Evolutionary conservation across 225 moss, liverwort and hornwort genomes (phyloP).

Genomic region (Straminergon stramineum): DNA sequence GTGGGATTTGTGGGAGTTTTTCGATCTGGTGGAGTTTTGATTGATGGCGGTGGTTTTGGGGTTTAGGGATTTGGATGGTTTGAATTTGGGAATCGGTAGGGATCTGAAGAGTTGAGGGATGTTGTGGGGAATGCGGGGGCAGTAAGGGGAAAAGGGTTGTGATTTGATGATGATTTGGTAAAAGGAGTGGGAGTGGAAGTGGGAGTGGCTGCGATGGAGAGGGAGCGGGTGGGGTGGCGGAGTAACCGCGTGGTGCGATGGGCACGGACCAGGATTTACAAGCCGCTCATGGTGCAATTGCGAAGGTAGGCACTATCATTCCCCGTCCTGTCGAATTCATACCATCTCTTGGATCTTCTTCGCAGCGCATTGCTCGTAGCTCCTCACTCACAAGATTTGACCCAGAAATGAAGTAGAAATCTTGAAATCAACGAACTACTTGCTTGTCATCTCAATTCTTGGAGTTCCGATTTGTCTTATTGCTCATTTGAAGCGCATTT

Average conservation of each 20-base stretch:
- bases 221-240: slow-evolving; percentile 35
- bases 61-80: background rate
- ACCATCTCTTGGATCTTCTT: background rate
- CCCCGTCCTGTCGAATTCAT: background rate
- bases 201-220: slow-evolving; percentile 15
- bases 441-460: background rate
- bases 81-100: background rate
- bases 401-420: background rate
- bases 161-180: slow-evolving; percentile 3
- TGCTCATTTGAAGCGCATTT: background rate
- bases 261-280: slow-evolving; percentile 37
- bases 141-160: background rate
- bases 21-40: background rate
- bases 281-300: slow-evolving; percentile 47
- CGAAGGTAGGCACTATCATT: slow-evolving; percentile 13
- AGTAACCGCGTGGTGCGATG: slow-evolving; percentile 47
- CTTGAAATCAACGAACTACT: background rate
- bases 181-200: background rate
- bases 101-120: background rate
- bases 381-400: background rate
- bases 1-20: background rate
- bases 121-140: background rate
- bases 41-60: background rate
- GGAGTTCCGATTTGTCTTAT: background rate
- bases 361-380: background rate